Percentiles rank a stretch among this genome's conserved stretches.
These are phyloP conservation scores for Soucietia sequanensis DNA, from an alignment of 805 yeast species.

Conservation along the genomic window DNA sequence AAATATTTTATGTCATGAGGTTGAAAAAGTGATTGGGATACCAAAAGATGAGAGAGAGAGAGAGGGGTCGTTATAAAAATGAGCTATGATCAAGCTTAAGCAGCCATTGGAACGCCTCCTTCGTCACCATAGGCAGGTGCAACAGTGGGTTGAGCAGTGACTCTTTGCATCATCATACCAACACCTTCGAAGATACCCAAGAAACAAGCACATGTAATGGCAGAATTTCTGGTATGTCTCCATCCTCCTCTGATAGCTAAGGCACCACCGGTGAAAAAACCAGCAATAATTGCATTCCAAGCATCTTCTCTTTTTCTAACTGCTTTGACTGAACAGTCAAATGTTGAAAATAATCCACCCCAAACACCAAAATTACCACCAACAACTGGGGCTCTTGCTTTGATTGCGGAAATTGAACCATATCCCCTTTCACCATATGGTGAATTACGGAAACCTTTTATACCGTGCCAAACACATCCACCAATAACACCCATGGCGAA, in stretches of 20 bases:
- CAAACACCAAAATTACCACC: conserved; percentile 99
- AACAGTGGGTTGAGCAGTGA: conserved; percentile 68
- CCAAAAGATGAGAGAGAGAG: no score
- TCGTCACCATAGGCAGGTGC: conserved; percentile 49
- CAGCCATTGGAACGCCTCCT: conserved; percentile 34
- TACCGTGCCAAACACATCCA: conserved; percentile 98
- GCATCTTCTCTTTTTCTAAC: conserved; percentile 98
- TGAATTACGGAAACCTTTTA: conserved; percentile 97
- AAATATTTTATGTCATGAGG: no score
- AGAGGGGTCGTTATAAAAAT: no score
- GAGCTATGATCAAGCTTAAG: no score
- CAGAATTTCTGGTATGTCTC: conserved; percentile 94
- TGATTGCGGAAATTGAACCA: conserved; percentile 87
- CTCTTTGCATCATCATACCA: conserved; percentile 92
- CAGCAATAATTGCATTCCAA: conserved; percentile 97
- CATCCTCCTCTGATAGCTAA: conserved; percentile 98
- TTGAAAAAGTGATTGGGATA: no score
- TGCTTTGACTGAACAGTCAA: conserved; percentile 93
- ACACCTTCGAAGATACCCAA: conserved; percentile 98
- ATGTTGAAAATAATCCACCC: conserved; percentile 97
- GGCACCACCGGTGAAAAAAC: conserved; percentile 97
- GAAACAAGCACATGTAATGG: conserved; percentile 95
- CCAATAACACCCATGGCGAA: conserved; percentile 99
- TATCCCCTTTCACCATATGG: conserved; percentile 93
- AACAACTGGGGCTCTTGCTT: conserved; percentile 95